A percentile compares a stretch with the other conserved stretches of the same genome.
phyloP scores from a whole-genome alignment of 306 rosid genomes.

The Sophora flavescens region DNA sequence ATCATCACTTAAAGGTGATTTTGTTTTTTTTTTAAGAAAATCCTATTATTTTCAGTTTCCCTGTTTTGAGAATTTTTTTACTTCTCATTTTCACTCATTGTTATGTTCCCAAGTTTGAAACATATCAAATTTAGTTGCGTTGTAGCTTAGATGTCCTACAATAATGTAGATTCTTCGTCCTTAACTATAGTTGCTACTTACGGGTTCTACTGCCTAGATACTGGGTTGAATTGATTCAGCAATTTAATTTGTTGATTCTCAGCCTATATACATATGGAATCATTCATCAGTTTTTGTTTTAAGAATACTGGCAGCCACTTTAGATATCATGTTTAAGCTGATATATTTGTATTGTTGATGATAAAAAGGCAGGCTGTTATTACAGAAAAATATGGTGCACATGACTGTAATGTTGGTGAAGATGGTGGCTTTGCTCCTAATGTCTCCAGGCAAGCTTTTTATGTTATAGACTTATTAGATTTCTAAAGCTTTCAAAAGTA shows the following conservation, averaged over 20 bases:
- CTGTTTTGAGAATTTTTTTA: not conserved
- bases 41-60: conserved; percentile 1
- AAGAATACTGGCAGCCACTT: conserved; percentile 18
- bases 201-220: conserved; percentile 2
- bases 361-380: conserved; percentile 89
- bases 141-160: conserved; percentile 26
- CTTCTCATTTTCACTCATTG: conserved; percentile 25
- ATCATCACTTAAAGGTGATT: conserved; percentile 93
- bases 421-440: conserved; percentile 95
- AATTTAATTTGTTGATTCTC: conserved; percentile 22
- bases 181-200: conserved; percentile 22
- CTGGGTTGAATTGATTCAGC: conserved; percentile 28
- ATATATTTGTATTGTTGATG: conserved; percentile 56
- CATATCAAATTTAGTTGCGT: conserved; percentile 17
- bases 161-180: conserved; percentile 21
- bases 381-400: conserved; percentile 81
- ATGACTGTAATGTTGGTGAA: conserved; percentile 86
- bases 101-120: conserved; percentile 35
- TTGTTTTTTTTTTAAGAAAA: not conserved
- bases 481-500: conserved; percentile 31
- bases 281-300: not conserved
- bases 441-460: conserved; percentile 79
- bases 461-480: conserved; percentile 10
- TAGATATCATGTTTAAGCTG: conserved; percentile 45
- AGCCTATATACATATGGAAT: not conserved